Conservation (phyloP, 2,329 filamentous ascomycete genomes). For the Talaromyces sp. region DNA sequence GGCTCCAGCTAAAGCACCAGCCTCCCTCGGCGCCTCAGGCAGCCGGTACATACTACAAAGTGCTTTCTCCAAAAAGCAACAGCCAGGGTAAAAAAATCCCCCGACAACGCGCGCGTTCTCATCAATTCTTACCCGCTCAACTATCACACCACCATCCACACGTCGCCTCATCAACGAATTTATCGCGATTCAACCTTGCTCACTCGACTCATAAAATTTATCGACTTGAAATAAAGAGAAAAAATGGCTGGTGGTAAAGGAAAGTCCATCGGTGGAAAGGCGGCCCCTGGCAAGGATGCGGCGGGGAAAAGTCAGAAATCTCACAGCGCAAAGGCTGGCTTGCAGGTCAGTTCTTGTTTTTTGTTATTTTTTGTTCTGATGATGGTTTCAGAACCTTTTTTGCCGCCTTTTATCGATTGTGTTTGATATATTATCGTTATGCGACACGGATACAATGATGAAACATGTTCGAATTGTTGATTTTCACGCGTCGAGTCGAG, state of each 20-base stretch:
- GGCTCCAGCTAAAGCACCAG: neutral
- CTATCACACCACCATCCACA: slow-evolving; percentile 4
- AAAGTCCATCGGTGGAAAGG: slow-evolving; percentile 87
- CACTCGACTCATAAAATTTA: neutral
- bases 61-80: slow-evolving; percentile 4
- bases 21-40: neutral
- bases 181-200: neutral
- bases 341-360: slow-evolving; percentile 61
- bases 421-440: neutral
- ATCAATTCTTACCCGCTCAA: neutral
- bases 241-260: slow-evolving; percentile 84
- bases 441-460: slow-evolving; percentile 1
- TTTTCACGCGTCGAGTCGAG: slow-evolving; percentile 2
- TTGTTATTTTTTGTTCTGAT: slow-evolving; percentile 13
- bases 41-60: neutral
- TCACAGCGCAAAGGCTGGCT: slow-evolving; percentile 88
- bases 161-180: neutral
- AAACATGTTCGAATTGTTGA: neutral
- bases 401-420: neutral
- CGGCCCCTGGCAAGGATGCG: slow-evolving; percentile 67
- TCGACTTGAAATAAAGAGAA: slow-evolving; percentile 18
- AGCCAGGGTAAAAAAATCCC: neutral
- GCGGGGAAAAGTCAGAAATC: slow-evolving; percentile 87
- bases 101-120: slow-evolving; percentile 8
- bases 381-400: slow-evolving; percentile 40